Percentiles rank a stretch among this genome's conserved stretches.
Conservation (phyloP, 2,329 filamentous ascomycete species). For the Huntiella savannae region DNA sequence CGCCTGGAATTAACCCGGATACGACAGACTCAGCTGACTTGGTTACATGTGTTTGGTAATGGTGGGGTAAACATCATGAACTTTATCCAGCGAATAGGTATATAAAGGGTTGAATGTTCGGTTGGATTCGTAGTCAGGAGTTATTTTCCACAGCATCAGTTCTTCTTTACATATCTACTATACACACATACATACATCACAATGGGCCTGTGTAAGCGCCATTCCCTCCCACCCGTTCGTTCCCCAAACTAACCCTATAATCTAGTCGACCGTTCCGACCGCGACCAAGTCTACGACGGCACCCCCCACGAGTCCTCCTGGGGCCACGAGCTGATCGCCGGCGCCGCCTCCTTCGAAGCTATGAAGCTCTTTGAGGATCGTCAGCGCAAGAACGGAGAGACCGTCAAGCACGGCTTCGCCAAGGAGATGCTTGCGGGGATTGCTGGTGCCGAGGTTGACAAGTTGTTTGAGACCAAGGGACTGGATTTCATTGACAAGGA, state of each 20-base stretch:
- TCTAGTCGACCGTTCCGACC: slow-evolving; percentile 7
- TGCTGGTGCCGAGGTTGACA: slow-evolving; percentile 58
- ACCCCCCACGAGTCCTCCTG: slow-evolving; percentile 34
- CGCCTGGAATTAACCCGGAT: no score
- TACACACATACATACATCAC: background rate
- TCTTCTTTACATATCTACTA: background rate
- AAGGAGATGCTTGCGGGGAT: slow-evolving; percentile 60
- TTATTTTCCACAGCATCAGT: no score
- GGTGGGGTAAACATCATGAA: no score
- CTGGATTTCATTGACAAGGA: slow-evolving; percentile 38
- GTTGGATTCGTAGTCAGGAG: no score
- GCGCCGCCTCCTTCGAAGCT: slow-evolving; percentile 58
- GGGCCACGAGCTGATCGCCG: slow-evolving; percentile 55
- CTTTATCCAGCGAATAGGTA: no score
- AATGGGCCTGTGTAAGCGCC: slow-evolving; percentile 7
- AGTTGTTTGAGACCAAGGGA: slow-evolving; percentile 54
- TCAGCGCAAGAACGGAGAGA: slow-evolving; percentile 46
- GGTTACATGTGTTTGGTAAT: no score
- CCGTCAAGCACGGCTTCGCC: slow-evolving; percentile 53
- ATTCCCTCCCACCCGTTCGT: background rate
- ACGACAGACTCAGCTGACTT: no score
- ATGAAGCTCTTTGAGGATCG: slow-evolving; percentile 66
- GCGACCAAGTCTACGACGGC: slow-evolving; percentile 9
- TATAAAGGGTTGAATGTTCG: no score
- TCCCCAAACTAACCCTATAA: background rate